Evolutionary conservation across 129 eudicot species (phyloP), one percentile per base, ranked within the genome.

Genomic region (Pulicaria dysenterica): DNA sequence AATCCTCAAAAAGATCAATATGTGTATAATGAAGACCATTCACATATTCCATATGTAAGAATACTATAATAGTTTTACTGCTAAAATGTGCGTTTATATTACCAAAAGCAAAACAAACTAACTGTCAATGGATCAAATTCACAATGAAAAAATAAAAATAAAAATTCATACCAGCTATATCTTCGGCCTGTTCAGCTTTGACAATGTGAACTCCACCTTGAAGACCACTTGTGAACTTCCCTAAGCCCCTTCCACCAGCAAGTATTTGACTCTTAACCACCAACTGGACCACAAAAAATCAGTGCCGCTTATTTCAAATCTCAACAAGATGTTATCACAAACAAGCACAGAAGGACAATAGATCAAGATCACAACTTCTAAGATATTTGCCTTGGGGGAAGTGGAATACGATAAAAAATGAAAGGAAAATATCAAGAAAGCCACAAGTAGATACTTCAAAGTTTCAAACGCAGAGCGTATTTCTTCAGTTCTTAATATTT

Each of bases 241-340:
- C 98, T 72, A 93, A 62, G n/a, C 98, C 98, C 70, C 98, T 87
- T 45, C 98, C 98, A 82, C 98, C 98, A 76, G 98, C 98, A 78
- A 93, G 95, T 58, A 93, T 83, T 80, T 90, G 98, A 49, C 96
- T 87, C 84, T 93, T 93, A 59, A 93, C 96, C 58, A 93, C 98
- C 79, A 93, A 76, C 98, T 93, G 83, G 76, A 85, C 10, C 78
- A 83, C 75, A 83, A 31, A 59, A 56, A 68, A 75, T n/a, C 40
- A 76, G 13, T 5, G 34, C 3, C 71, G 16, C 58, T 6, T 63
- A 8, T 14, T 37, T 46, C 12, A 73, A 53, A 62, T 43, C 53
- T 60, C 51, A 55, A 48, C 47, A 38, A 50, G 14, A 8, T 40
- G 7, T 60, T 45, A 15, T 17, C 3, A 43, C 37, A 57, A 44